Evolutionary conservation across 2,329 filamentous ascomycete species (phyloP).

Genomic region (Sporothrix euskadiensis): DNA sequence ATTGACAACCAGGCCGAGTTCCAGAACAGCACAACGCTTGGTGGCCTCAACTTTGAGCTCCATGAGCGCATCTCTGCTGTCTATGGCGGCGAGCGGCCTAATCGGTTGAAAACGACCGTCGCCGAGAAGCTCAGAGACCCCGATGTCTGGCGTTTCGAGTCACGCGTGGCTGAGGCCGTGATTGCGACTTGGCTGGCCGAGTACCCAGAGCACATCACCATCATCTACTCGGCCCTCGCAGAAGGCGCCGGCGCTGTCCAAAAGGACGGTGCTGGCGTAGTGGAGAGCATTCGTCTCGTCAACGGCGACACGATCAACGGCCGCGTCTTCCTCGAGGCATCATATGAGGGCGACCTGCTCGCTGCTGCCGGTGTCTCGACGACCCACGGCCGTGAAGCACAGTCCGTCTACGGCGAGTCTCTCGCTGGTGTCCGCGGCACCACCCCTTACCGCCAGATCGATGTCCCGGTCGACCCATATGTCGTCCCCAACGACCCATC

Average conservation of each 20-base stretch:
- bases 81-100: background rate
- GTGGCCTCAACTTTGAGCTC: slow-evolving; percentile 11
- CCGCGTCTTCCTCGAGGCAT: slow-evolving; percentile 13
- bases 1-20: slow-evolving; percentile 26
- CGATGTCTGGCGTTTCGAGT: slow-evolving; percentile 23
- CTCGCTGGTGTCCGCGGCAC: slow-evolving; percentile 13
- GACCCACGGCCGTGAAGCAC: slow-evolving; percentile 8
- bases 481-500: background rate
- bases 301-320: background rate
- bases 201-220: background rate
- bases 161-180: slow-evolving; percentile 11
- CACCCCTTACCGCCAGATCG: slow-evolving; percentile 23
- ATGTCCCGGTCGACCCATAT: slow-evolving; percentile 16
- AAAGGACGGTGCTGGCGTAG: background rate
- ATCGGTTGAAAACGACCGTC: background rate
- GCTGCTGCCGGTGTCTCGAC: slow-evolving; percentile 13
- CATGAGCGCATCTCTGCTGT: slow-evolving; percentile 16
- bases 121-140: slow-evolving; percentile 31
- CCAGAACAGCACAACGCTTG: slow-evolving; percentile 23
- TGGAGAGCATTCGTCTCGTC: background rate
- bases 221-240: background rate
- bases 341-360: slow-evolving; percentile 15
- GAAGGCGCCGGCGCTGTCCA: background rate
- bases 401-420: slow-evolving; percentile 5
- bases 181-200: slow-evolving; percentile 11